Evolutionary conservation across 2,329 filamentous ascomycete genomes (phyloP), one percentile per base, ranked within the genome.

Genomic region (Trichoderma simmonsii): DNA sequence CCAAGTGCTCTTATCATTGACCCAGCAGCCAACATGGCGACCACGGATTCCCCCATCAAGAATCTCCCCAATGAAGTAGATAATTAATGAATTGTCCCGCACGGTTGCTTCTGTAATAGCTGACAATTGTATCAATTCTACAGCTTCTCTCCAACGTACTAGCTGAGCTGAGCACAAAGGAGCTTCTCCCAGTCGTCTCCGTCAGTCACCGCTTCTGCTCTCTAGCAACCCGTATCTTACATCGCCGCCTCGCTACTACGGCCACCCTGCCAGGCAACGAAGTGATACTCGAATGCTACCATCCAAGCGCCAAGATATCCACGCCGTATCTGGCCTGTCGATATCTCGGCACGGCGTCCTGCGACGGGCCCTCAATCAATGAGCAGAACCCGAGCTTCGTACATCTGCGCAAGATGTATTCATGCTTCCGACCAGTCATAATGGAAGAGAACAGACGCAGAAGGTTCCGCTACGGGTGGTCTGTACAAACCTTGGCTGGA

Each of bases 271-370:
- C 79, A 5, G 75, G 76, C 2, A 76, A 93, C 77, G 88, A 90
- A 69, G 82, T 96, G 51, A 88, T 95, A 48, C 87, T 97, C 56
- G 92, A 95, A 82, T 93, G 92, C 79, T 95, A 92, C 77, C 92
- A 92, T 74, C 93, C 93, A 0, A 89, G 86, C 74, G 89, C 87
- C 28, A 91, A 90, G 79, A 84, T 92, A 64, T 90, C 87, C 6
- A 90, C 92, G 24, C 91, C 92, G 0, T 90, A 90, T 70, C 85
- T 94, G 14, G 80, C 80, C 78, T 95, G 93, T 80, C 85, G 89
- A 59, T 91, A 91, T 74, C 83, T 91, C 12, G 89, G 87, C 34
- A 93, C 91, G 2, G 84, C 74, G 6, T 36, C 71, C 1, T 69
- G 63, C 18, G 74, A 76, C 3, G 74, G 73, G 0, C 72, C 68